Percentiles rank a stretch among this genome's conserved stretches.
Evolutionary conservation across 108 stramenopile genomes (phyloP).

Genomic region (Ochromonas danica): DNA sequence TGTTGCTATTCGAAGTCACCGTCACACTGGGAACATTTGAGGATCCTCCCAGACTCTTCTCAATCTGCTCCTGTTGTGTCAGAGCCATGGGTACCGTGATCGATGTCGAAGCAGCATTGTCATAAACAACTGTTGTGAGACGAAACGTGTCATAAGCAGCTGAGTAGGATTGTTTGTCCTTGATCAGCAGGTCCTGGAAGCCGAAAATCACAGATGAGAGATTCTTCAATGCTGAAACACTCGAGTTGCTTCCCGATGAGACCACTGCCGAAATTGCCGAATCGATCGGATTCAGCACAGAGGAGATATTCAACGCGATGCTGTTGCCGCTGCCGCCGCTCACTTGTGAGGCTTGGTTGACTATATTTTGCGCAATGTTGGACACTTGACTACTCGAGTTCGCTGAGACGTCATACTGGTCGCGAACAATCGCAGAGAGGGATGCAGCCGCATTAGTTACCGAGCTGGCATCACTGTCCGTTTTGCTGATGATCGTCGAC

Average conservation of each 20-base stretch:
- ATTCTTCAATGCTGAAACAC: background rate
- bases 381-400: background rate
- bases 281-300: background rate
- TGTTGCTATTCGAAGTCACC: background rate
- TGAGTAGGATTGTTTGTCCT: no score
- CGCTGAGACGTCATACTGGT: no score
- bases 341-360: background rate
- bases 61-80: background rate
- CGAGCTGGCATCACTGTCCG: background rate
- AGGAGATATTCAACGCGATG: background rate
- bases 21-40: background rate
- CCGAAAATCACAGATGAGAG: background rate
- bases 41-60: no score
- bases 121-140: background rate
- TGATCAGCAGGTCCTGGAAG: background rate
- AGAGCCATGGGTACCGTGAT: slow-evolving; percentile 1
- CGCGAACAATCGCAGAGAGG: no score
- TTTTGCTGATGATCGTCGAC: background rate
- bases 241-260: background rate
- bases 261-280: background rate
- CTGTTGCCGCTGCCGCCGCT: background rate
- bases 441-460: no score
- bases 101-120: background rate
- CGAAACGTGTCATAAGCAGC: background rate
- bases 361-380: background rate